Evolutionary conservation across 305 asterid species (phyloP).

Genomic region (Ilex paraguariensis): DNA sequence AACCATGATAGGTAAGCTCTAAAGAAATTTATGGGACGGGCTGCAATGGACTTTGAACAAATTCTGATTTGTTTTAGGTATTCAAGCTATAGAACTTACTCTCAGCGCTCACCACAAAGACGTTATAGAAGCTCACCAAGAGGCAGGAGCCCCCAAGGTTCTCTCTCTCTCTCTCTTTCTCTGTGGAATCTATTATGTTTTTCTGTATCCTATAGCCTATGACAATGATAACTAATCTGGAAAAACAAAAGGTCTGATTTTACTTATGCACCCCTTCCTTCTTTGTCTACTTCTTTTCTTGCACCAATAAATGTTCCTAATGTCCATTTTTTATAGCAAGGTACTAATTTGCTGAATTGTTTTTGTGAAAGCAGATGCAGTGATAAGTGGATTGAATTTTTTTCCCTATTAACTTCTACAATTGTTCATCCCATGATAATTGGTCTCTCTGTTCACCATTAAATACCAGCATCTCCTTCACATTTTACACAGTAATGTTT

Average conservation of each 20-base stretch:
- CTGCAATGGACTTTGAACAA: background rate
- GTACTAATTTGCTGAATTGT: too few species aligned
- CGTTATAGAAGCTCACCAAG: slow-evolving; percentile 58
- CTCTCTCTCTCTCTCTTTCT: slow-evolving; percentile 9
- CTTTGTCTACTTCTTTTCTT: too few species aligned
- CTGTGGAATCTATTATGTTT: background rate
- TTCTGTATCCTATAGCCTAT: too few species aligned
- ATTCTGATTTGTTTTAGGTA: slow-evolving; percentile 30
- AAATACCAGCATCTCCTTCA: too few species aligned
- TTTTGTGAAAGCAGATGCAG: too few species aligned
- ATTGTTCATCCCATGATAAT: too few species aligned
- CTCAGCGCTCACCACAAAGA: slow-evolving; percentile 59
- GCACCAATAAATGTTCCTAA: too few species aligned
- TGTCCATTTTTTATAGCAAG: too few species aligned
- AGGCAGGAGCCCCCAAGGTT: slow-evolving; percentile 90
- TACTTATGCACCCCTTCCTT: background rate
- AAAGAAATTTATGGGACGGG: background rate
- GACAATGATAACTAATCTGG: background rate
- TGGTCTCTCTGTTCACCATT: too few species aligned
- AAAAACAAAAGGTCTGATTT: background rate
- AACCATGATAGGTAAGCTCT: slow-evolving; percentile 58
- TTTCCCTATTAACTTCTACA: background rate
- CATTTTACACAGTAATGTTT: too few species aligned
- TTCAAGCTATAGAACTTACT: slow-evolving; percentile 53
- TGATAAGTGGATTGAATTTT: background rate